phyloP scores from a whole-genome alignment of 331 rosid species.

The Quercus phellos region DNA sequence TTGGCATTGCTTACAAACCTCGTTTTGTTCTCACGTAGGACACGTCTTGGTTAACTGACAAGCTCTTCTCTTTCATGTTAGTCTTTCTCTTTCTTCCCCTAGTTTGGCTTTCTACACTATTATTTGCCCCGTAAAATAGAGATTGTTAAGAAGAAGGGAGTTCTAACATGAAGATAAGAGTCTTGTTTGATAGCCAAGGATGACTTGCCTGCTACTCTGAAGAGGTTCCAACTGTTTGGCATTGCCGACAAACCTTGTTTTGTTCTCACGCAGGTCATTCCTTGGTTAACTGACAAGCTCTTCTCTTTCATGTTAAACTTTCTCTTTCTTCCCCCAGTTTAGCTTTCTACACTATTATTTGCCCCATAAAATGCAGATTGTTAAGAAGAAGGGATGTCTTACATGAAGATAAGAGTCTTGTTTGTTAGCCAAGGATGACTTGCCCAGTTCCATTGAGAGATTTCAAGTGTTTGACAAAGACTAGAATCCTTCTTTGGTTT shows the following conservation, averaged over 20 bases:
- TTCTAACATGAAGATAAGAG: constrained; percentile 21
- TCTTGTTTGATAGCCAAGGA: constrained; percentile 19
- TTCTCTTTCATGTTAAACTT: neutral
- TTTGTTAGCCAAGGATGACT: constrained; percentile 24
- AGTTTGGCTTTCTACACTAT: too few relatives aligned
- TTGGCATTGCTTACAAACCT: neutral
- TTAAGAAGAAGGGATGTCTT: neutral
- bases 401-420: constrained; percentile 18
- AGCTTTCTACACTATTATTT: too few relatives aligned
- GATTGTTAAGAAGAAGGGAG: neutral
- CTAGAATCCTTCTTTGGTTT: neutral
- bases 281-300: too few relatives aligned
- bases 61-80: neutral
- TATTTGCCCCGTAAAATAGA: too few relatives aligned
- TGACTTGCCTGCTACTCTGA: constrained; percentile 11
- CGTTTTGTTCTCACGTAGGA: neutral
- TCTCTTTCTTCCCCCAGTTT: neutral
- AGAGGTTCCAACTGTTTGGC: neutral
- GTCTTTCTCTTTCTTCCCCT: neutral
- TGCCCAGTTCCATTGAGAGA: neutral
- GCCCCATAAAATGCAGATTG: too few relatives aligned
- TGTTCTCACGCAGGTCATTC: neutral
- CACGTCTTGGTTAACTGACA: neutral
- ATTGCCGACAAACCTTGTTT: neutral
- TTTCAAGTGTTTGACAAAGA: neutral